These are phyloP conservation scores for Geoglossum glabrum DNA, from an alignment of 495 filamentous ascomycete species.

Conservation along the genomic window DNA sequence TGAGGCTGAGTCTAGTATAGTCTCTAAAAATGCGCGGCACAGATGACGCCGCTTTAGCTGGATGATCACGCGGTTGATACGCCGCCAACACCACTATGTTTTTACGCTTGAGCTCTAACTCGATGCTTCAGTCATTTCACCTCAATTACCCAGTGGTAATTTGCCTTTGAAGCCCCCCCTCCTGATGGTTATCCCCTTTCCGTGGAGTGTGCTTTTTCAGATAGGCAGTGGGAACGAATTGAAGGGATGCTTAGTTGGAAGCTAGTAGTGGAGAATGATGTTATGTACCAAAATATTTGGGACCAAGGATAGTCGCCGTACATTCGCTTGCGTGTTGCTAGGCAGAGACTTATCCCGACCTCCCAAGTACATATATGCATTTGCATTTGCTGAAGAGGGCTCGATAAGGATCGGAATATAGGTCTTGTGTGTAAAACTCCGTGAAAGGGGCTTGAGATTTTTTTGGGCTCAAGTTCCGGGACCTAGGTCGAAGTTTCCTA, in stretches of 20 bases:
- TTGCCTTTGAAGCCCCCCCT: not conserved
- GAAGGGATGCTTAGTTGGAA: not conserved
- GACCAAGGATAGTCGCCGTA: no score
- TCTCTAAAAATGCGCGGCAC: no score
- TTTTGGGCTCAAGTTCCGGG: not conserved
- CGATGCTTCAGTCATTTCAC: not conserved
- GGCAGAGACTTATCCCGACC: no score
- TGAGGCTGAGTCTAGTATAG: no score
- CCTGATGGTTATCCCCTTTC: not conserved
- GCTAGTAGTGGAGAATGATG: not conserved
- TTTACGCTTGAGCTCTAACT: not conserved
- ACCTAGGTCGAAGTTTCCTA: not conserved
- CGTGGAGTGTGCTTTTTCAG: not conserved
- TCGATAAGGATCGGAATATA: not conserved
- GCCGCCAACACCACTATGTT: no score
- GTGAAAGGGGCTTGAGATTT: not conserved
- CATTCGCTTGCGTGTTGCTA: no score
- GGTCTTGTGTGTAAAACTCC: not conserved
- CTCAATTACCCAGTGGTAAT: not conserved
- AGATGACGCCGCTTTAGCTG: no score
- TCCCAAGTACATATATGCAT: not conserved
- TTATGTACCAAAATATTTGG: no score
- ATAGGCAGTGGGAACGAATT: not conserved
- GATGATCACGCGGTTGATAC: no score
- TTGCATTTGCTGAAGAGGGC: not conserved